Conservation (phyloP, 1,284 basidiomycete species). For the Trametes versicolor region DNA sequence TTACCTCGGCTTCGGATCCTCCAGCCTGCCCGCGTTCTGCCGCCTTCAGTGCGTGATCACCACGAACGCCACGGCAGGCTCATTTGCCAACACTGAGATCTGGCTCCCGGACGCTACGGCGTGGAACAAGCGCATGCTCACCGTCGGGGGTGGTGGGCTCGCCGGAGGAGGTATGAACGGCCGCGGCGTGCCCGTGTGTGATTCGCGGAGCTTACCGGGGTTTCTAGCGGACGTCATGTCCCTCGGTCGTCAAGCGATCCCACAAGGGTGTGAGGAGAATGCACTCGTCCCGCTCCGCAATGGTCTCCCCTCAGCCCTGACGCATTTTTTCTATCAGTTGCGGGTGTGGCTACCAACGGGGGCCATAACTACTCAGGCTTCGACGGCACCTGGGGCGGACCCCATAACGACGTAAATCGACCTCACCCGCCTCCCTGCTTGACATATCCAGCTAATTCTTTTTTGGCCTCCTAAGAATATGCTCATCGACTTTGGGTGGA, state of each 20-base stretch:
- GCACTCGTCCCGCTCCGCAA: too few relatives aligned
- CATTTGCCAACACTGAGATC: conserved; percentile 32
- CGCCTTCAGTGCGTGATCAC: conserved; percentile 32
- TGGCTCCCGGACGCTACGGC: conserved; percentile 33
- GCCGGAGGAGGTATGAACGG: conserved; percentile 23
- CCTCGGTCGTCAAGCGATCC: too few relatives aligned
- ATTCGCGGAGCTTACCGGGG: too few relatives aligned
- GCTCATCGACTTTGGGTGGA: too few relatives aligned
- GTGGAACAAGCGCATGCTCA: conserved; percentile 38
- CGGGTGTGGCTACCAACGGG: not conserved
- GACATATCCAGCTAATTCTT: too few relatives aligned
- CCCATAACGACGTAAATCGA: not conserved
- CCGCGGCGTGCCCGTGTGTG: too few relatives aligned
- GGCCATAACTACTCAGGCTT: not conserved
- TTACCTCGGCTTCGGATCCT: conserved; percentile 20
- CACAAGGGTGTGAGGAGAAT: too few relatives aligned
- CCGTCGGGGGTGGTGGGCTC: conserved; percentile 35
- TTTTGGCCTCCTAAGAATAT: too few relatives aligned
- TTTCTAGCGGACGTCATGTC: too few relatives aligned
- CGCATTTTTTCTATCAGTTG: not conserved
- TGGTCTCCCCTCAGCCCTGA: too few relatives aligned
- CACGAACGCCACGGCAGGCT: conserved; percentile 36
- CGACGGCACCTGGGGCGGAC: not conserved
- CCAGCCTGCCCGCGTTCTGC: conserved; percentile 34
- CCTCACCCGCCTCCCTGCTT: too few relatives aligned